phyloP scores from a whole-genome alignment of 169 alveolate genomes.

The Cryptosporidium ryanae region DNA sequence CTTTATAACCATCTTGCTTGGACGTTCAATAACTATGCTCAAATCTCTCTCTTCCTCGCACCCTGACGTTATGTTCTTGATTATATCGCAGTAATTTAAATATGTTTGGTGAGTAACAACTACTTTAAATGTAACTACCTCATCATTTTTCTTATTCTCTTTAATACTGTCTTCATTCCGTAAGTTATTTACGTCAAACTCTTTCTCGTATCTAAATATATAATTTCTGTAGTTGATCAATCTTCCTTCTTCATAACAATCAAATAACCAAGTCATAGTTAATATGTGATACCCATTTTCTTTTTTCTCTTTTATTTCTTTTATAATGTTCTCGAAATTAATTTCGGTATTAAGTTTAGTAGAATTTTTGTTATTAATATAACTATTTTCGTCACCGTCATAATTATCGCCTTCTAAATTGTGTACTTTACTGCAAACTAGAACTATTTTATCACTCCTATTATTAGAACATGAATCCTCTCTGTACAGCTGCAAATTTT shows the following conservation, averaged over 20 bases:
- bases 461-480: no score
- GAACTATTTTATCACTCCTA: not conserved
- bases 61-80: not conserved
- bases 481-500: no score
- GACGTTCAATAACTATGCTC: conserved; percentile 40
- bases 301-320: not conserved
- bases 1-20: conserved; percentile 10
- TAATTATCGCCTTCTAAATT: not conserved
- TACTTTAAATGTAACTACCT: not conserved
- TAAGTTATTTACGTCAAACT: not conserved
- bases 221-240: conserved; percentile 23
- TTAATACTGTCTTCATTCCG: not conserved
- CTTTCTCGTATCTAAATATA: not conserved
- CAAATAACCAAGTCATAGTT: conserved; percentile 44
- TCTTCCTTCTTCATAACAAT: conserved; percentile 71
- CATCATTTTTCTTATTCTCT: not conserved
- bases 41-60: not conserved
- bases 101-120: conserved; percentile 23
- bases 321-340: not conserved
- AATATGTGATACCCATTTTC: conserved; percentile 19
- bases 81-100: conserved; percentile 2
- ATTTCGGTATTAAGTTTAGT: no score
- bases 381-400: not conserved
- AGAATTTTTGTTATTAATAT: no score
- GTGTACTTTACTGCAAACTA: conserved; percentile 8